phyloP scores from a whole-genome alignment of 2,329 filamentous ascomycete genomes.

The Sarocladiaceae sp. region DNA sequence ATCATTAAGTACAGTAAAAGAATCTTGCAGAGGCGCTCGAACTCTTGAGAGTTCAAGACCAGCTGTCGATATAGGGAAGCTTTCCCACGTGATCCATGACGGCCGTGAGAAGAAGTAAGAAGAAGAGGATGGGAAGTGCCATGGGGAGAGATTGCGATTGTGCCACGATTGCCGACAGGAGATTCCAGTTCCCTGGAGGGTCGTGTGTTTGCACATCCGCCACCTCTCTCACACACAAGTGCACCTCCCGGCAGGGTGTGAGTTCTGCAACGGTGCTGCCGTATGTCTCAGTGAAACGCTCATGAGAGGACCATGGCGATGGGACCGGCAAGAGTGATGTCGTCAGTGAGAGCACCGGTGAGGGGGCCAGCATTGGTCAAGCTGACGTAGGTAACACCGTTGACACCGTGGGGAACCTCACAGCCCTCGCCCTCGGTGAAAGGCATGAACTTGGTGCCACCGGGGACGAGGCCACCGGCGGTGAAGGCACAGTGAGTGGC shows the following conservation, averaged over 20 bases:
- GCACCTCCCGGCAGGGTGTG: too few species aligned
- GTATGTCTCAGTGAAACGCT: slow-evolving; percentile 11
- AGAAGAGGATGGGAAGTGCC: background rate
- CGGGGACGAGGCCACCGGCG: slow-evolving; percentile 50
- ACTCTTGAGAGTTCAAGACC: background rate
- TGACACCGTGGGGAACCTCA: slow-evolving; percentile 55
- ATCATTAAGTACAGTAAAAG: slow-evolving; percentile 10
- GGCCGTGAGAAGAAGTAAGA: slow-evolving; percentile 4
- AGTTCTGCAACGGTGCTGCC: too few species aligned
- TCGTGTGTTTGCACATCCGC: too few species aligned
- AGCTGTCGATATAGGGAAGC: background rate
- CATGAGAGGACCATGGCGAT: slow-evolving; percentile 53
- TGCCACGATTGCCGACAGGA: too few species aligned
- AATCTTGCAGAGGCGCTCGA: background rate
- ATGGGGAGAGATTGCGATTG: background rate
- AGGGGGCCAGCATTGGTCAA: slow-evolving; percentile 52
- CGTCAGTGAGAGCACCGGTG: slow-evolving; percentile 51
- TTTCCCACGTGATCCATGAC: background rate
- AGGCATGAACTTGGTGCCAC: slow-evolving; percentile 55
- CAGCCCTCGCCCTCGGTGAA: slow-evolving; percentile 52
- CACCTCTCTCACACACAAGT: background rate
- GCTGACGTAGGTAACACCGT: slow-evolving; percentile 64
- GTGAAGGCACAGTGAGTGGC: slow-evolving; percentile 65
- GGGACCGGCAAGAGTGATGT: slow-evolving; percentile 62
- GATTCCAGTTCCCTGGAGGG: slow-evolving; percentile 9